Evolutionary conservation across 164 flowering plant species (phyloP).

Genomic region (Akebia trifoliata): DNA sequence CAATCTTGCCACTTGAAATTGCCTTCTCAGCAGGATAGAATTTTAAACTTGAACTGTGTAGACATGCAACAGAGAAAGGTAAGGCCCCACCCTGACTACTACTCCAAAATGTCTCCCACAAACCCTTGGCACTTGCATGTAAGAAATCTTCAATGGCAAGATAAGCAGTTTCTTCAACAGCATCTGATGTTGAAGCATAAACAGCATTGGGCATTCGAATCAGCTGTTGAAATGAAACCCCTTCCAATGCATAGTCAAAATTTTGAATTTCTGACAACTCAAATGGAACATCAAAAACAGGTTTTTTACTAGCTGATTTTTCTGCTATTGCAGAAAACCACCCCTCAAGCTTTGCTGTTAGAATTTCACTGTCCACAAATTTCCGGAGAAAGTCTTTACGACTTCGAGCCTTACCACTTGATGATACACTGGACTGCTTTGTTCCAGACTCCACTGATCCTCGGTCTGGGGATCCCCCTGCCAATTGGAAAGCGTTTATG

Average conservation of each 20-base stretch:
- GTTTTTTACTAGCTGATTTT: slow-evolving; percentile 21
- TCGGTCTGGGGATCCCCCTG: slow-evolving; percentile 71
- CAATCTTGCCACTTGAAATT: slow-evolving; percentile 65
- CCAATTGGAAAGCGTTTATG: neutral
- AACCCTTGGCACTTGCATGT: slow-evolving; percentile 71
- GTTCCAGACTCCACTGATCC: slow-evolving; percentile 75
- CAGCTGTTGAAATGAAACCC: slow-evolving; percentile 79
- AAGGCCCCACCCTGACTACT: slow-evolving; percentile 48
- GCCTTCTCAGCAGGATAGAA: slow-evolving; percentile 86
- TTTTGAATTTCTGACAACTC: slow-evolving; percentile 83
- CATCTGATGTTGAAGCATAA: slow-evolving; percentile 71
- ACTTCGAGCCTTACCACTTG: slow-evolving; percentile 45
- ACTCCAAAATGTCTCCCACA: slow-evolving; percentile 98
- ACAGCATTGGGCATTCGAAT: slow-evolving; percentile 85
- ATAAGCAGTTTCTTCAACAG: slow-evolving; percentile 66
- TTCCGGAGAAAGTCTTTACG: slow-evolving; percentile 67
- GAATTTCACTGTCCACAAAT: slow-evolving; percentile 55
- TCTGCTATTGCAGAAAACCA: slow-evolving; percentile 50
- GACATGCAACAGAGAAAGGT: slow-evolving; percentile 73
- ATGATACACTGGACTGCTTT: slow-evolving; percentile 61
- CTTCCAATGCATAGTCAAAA: slow-evolving; percentile 87
- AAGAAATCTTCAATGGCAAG: slow-evolving; percentile 92
- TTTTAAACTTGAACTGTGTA: slow-evolving; percentile 47
- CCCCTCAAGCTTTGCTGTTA: slow-evolving; percentile 50
- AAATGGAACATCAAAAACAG: slow-evolving; percentile 69